Conservation (phyloP, 495 filamentous ascomycete genomes). For the Neurospora sp. region DNA sequence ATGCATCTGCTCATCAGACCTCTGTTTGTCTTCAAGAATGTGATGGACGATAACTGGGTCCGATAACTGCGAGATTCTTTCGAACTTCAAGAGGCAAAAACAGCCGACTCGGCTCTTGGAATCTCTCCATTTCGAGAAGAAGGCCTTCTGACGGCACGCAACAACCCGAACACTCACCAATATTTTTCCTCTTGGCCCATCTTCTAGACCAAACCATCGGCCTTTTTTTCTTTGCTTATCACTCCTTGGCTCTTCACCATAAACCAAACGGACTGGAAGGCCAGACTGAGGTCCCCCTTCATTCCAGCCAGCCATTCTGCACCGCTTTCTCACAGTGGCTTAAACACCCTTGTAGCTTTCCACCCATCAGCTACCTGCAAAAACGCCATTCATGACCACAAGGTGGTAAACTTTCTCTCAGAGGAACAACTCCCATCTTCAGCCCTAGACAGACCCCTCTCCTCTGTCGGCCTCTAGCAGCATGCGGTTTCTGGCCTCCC, state of each 20-base stretch:
- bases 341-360: background rate
- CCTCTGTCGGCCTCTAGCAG: background rate
- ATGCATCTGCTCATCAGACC: background rate
- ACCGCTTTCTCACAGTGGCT: background rate
- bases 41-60: background rate
- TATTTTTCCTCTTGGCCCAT: background rate
- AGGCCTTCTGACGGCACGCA: background rate
- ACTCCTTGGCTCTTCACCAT: background rate
- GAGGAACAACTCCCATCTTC: background rate
- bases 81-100: background rate
- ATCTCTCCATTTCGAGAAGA: background rate
- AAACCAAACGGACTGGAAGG: background rate
- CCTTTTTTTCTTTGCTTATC: background rate
- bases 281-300: background rate
- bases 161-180: background rate
- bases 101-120: background rate
- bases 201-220: background rate
- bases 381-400: background rate
- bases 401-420: background rate
- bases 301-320: background rate
- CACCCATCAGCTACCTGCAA: background rate
- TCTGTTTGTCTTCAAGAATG: background rate
- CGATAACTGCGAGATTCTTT: background rate
- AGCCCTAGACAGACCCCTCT: background rate
- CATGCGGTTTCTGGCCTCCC: background rate